These are phyloP conservation scores for Penicillium fimorum DNA, from an alignment of 495 filamentous ascomycete genomes.

Conservation along the genomic window DNA sequence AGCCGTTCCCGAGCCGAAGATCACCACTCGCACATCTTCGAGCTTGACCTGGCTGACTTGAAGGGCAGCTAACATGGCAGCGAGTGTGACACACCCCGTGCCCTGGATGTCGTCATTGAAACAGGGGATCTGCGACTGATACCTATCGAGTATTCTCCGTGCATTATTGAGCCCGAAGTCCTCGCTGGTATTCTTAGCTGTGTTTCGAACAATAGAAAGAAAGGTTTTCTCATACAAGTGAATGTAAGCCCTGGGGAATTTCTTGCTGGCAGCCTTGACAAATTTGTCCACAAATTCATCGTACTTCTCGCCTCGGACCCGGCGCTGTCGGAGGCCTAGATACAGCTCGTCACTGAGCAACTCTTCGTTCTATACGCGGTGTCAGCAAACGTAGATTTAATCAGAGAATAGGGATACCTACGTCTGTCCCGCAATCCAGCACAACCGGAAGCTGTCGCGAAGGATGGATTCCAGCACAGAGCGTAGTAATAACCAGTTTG, in stretches of 20 bases:
- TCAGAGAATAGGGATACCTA: constrained; percentile 19
- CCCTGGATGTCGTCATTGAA: constrained; percentile 95
- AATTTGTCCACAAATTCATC: constrained; percentile 77
- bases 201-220: neutral
- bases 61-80: constrained; percentile 71
- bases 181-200: constrained; percentile 36
- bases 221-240: constrained; percentile 59
- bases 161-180: constrained; percentile 61
- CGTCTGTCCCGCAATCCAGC: constrained; percentile 83
- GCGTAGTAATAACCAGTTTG: constrained; percentile 76
- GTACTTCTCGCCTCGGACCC: constrained; percentile 70
- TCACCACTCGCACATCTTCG: constrained; percentile 63
- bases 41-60: constrained; percentile 67
- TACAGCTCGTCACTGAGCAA: constrained; percentile 80
- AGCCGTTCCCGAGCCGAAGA: constrained; percentile 84
- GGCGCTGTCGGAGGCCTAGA: constrained; percentile 66
- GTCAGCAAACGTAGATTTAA: constrained; percentile 11
- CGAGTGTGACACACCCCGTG: constrained; percentile 83
- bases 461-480: constrained; percentile 84
- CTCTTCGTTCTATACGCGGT: constrained; percentile 57
- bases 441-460: constrained; percentile 77
- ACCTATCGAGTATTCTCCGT: constrained; percentile 70
- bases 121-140: constrained; percentile 67
- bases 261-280: constrained; percentile 60
- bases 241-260: constrained; percentile 78